phyloP scores from a whole-genome alignment of 495 filamentous ascomycete genomes.

The Xylaria scruposa region DNA sequence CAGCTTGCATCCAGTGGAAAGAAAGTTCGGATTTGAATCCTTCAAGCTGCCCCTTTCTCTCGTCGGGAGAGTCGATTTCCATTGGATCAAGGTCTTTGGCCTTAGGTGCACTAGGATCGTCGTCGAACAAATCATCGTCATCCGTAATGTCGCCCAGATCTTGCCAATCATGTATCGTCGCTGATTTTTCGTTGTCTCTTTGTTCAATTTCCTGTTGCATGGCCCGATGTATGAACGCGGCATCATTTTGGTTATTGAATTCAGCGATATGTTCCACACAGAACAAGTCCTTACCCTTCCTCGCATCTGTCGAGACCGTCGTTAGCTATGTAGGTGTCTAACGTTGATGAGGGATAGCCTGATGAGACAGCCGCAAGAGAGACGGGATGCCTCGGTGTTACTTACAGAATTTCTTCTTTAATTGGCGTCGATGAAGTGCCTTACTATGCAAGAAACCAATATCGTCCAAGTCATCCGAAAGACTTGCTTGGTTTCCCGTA shows the following conservation, averaged over 20 bases:
- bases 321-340: neutral
- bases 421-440: neutral
- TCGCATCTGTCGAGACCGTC: neutral
- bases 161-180: neutral
- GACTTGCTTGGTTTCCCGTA: neutral
- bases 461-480: neutral
- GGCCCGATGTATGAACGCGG: neutral
- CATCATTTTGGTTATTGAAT: neutral
- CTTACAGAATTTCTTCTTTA: slow-evolving; percentile 13
- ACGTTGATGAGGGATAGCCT: too few species aligned
- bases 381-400: too few species aligned
- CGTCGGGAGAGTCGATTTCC: neutral
- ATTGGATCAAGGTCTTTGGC: neutral
- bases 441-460: neutral
- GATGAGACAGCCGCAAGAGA: too few species aligned
- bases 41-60: slow-evolving; percentile 9
- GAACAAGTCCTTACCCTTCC: neutral
- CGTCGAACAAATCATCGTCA: neutral
- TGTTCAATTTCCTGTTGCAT: slow-evolving; percentile 10
- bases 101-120: neutral
- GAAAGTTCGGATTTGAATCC: slow-evolving; percentile 4
- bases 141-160: neutral
- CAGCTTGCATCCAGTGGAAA: neutral
- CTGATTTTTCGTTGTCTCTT: neutral
- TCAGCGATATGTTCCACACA: neutral